Evolutionary conservation across 768 basidiomycete genomes (phyloP), one percentile per base, ranked within the genome.

Genomic region (Scleroderma citrinum): DNA sequence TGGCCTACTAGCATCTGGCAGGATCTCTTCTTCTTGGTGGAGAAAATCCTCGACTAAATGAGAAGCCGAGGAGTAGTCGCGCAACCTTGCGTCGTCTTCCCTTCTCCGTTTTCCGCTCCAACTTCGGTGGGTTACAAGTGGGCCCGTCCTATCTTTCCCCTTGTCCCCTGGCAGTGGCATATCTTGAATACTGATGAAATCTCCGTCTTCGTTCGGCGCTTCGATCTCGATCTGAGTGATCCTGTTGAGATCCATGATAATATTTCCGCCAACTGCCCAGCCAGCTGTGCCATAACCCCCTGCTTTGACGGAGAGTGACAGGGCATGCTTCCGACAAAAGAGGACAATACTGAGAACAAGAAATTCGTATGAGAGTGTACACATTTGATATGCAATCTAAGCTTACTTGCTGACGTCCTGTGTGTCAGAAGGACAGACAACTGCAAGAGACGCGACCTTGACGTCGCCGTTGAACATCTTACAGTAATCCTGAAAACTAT

Each of bases 211-310:
- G 12, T 62, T 67, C 16, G 86, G 85, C 7, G 72, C 58, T 59
- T 87, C 86, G 47, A 92, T 81, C 29, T 82, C 77, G 34, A 87
- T 71, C 32, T 84, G 82, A 46, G 73, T 71, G 44, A 96, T 69
- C 56, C 75, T 78, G 58, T 75, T 78, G 42, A 95, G 68, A 68
- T 95, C 93, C 56, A 94, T 66, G 59, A 95, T 82, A 49, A 95
- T 72, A 58, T 94, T 85, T 32, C 93, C 93, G 14, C 82, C 82
- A 47, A 94, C 79, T 41, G 89, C 81, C 87, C 91, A 92, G 1
- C 91, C 92, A 10, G 85, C 89, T 1, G 88, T 93, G 6, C 92
- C 93, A 61, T 87, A 93, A 0, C 93, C 93, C 21, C 93, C 93
- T 1, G 89, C 87, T 63, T 91, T 92, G 57, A 92, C 77, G 8